Conservation (phyloP, 768 basidiomycete genomes). For the Leucosporidium creatinivorum region DNA sequence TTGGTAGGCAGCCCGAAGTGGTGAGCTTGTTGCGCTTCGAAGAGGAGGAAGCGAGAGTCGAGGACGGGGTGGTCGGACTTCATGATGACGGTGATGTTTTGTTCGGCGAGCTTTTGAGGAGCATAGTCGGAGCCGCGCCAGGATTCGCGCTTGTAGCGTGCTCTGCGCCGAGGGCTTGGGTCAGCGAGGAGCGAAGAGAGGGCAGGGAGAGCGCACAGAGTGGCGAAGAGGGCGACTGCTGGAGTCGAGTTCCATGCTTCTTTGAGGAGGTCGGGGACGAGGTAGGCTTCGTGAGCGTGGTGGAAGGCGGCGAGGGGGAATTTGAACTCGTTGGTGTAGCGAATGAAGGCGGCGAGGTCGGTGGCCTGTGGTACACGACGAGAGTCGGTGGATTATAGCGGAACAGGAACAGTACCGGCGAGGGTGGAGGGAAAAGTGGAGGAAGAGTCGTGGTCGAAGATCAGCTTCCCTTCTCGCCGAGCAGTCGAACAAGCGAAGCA, state of each 20-base stretch:
- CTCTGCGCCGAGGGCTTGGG: neutral
- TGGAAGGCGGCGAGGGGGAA: slow-evolving; percentile 69
- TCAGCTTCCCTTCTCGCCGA: neutral
- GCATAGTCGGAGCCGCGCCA: slow-evolving; percentile 76
- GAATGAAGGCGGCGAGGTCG: slow-evolving; percentile 21
- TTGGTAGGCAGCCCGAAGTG: slow-evolving; percentile 31
- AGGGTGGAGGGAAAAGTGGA: no score
- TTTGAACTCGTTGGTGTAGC: slow-evolving; percentile 66
- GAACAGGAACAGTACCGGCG: no score
- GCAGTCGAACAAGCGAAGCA: neutral
- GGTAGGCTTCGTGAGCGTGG: slow-evolving; percentile 72
- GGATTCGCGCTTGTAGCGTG: slow-evolving; percentile 61
- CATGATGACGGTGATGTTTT: slow-evolving; percentile 41
- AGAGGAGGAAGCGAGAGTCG: slow-evolving; percentile 66
- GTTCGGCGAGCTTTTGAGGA: slow-evolving; percentile 61
- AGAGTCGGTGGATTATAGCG: no score
- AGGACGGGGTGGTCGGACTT: slow-evolving; percentile 44
- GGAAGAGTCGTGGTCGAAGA: no score
- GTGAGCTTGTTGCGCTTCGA: slow-evolving; percentile 70
- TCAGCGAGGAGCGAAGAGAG: no score
- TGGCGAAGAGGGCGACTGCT: slow-evolving; percentile 65
- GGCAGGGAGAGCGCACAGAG: slow-evolving; percentile 27
- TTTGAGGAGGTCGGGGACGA: slow-evolving; percentile 70
- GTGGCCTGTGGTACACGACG: neutral
- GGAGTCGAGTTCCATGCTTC: slow-evolving; percentile 56